Conservation (phyloP, 23 red algal species). For the Gracilaria domingensis region DNA sequence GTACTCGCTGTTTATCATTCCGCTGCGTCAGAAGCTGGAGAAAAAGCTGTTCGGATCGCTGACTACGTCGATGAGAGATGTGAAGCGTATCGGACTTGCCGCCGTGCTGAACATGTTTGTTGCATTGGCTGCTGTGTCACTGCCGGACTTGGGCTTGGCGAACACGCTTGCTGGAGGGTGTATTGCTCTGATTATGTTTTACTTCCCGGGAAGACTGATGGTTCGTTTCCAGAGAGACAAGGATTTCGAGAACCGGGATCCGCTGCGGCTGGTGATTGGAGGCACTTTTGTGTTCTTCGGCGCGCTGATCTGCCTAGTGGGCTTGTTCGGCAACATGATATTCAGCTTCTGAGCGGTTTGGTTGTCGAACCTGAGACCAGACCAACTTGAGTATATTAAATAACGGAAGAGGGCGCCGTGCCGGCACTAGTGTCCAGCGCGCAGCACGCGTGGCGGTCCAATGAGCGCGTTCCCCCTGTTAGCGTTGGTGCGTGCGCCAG, state of each 20-base stretch:
- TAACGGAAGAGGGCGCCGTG: background rate
- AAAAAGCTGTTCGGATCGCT: constrained; percentile 39
- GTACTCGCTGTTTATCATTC: constrained; percentile 90
- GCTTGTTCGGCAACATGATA: constrained; percentile 58
- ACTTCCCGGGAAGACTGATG: constrained; percentile 74
- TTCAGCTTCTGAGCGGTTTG: constrained; percentile 61
- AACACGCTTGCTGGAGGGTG: constrained; percentile 83
- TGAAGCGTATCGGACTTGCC: constrained; percentile 48
- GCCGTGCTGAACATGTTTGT: constrained; percentile 59
- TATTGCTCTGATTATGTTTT: constrained; percentile 89
- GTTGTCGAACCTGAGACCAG: no score
- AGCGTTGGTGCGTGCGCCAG: background rate
- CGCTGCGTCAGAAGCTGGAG: constrained; percentile 78
- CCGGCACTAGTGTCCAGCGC: background rate
- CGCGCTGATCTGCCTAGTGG: constrained; percentile 56
- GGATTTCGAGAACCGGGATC: constrained; percentile 42
- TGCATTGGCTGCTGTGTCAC: constrained; percentile 26
- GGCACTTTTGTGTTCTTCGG: constrained; percentile 62
- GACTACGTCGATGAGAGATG: constrained; percentile 33
- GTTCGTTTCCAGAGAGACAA: constrained; percentile 45
- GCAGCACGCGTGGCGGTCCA: constrained; percentile 7
- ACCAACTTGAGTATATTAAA: background rate
- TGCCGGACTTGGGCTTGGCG: constrained; percentile 76
- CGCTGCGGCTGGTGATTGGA: constrained; percentile 47
- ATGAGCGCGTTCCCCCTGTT: constrained; percentile 33